phyloP scores from a whole-genome alignment of 2,329 filamentous ascomycete species.

The Curvularia sp. region DNA sequence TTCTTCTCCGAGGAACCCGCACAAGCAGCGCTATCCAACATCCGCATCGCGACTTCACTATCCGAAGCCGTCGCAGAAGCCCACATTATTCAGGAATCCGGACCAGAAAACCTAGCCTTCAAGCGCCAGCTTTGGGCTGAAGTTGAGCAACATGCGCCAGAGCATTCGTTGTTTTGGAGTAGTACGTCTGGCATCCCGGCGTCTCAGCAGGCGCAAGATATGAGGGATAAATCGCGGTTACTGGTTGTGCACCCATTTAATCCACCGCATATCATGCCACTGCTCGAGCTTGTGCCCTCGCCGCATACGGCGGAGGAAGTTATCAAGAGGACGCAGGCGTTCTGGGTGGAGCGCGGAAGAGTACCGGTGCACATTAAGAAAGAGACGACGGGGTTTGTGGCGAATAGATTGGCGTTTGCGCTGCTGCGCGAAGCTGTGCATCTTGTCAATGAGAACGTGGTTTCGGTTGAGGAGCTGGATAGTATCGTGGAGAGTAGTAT shows the following conservation, averaged over 20 bases:
- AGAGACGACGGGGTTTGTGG: constrained; percentile 64
- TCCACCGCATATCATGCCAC: constrained; percentile 67
- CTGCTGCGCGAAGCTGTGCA: constrained; percentile 63
- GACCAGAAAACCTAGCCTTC: constrained; percentile 61
- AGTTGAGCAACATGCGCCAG: constrained; percentile 56
- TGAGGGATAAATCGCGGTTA: constrained; percentile 55
- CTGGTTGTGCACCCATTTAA: constrained; percentile 68
- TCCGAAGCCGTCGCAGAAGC: constrained; percentile 55
- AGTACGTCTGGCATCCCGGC: constrained; percentile 65
- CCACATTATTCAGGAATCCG: constrained; percentile 66
- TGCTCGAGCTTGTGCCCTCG: constrained; percentile 64
- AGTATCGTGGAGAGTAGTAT: constrained; percentile 49
- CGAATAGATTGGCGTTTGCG: constrained; percentile 65
- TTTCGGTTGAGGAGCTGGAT: constrained; percentile 61
- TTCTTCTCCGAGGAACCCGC: constrained; percentile 45
- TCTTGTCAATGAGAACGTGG: constrained; percentile 61
- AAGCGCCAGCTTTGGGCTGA: constrained; percentile 61
- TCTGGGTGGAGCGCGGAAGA: constrained; percentile 54
- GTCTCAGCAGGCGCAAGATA: constrained; percentile 55
- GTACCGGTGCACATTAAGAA: constrained; percentile 60
- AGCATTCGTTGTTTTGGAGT: constrained; percentile 61
- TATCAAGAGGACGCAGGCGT: constrained; percentile 53
- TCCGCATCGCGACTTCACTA: constrained; percentile 48
- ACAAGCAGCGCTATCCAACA: constrained; percentile 33
- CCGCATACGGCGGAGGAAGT: constrained; percentile 51